Evolutionary conservation across 371 early-diverging fungal genomes (phyloP), one percentile per base, ranked within the genome.

Genomic region (Entomophthora muscae): DNA sequence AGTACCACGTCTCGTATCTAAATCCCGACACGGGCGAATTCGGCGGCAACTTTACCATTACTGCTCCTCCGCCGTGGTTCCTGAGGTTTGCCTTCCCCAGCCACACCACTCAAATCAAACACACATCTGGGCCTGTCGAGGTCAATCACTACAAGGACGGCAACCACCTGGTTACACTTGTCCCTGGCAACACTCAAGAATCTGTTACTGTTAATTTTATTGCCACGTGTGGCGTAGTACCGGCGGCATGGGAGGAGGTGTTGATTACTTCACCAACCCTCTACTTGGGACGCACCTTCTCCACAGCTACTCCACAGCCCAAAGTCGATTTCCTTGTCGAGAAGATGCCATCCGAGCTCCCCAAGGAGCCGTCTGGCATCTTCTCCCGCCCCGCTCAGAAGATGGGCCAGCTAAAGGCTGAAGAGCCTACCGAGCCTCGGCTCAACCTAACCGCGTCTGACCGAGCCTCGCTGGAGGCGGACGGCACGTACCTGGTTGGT

Each of bases 401-500:
- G n/a, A n/a, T n/a, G n/a, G n/a, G n/a, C n/a, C n/a, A n/a, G n/a
- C n/a, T n/a, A n/a, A n/a, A n/a, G n/a, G n/a, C n/a, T n/a, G n/a
- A n/a, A n/a, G n/a, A n/a, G n/a, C n/a, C n/a, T n/a, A n/a, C n/a
- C n/a, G 31, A 57, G n/a, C 29, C 13, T 5, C 42, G 17, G 17
- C 5, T 42, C 3, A 31, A 57, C 17, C 26, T 57, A 29, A 22
- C 58, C 2, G 30, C 26, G 2, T 29, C 13, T 2, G 58, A 57
- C 29, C 26, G 26, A 29, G 3, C 31, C 26, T 26, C 29, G 1
- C 21, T 57, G 26, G 13, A 13, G 17, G 58, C 58, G 17, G 58
- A 57, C 21, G 58, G 58, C 31, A 57, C 58, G 13, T 57, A 29
- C 26, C 31, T 57, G 27, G 58, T 57, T 2, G 58, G 58, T 26